Base-by-base conservation (phyloP, 164 flowering plant species). In the Kalanchoe fedtschenkoi region DNA sequence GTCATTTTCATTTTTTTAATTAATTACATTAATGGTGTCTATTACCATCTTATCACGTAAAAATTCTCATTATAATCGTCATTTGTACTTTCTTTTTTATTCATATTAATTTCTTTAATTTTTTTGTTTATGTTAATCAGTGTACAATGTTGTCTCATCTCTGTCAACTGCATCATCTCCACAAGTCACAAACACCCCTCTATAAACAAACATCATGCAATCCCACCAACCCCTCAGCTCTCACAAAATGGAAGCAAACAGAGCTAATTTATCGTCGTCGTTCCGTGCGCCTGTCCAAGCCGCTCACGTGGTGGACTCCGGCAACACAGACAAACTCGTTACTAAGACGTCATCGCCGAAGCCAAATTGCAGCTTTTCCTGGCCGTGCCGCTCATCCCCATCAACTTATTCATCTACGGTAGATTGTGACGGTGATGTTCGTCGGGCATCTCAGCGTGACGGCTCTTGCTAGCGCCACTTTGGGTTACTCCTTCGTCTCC, bases 371-470 rank as follows among this genome's bases (percentile, higher is more conserved):
- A 83, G 74, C 30, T 83, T 56, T 72, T 78, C 80, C 70, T 89
- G 22, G 86, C 88, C 1, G 91, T 84, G 43, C 96, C 93, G 33
- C 60, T 89, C 10, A 60, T 87, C 1, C 33, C 58, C 21, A 84
- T 77, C 4, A 69, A 68, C 35, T 39, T 84, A 0, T 70, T 81
- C 46, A 77, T 72, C 67, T 78, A 42, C 16, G 70, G 76, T 56
- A 24, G 65, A 43, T 82, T 28, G 81, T 87, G 11, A 80, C 95
- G 1, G 65, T 87, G 17, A 83, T 87, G 89, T 79, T 81, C 65
- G 91, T 85, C 35, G 95, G 96, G n/a, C 96, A 89, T 71, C 80
- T 87, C 26, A 87, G 91, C 0, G n/a, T n/a, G n/a, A n/a, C n/a
- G n/a, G n/a, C n/a, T n/a, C n/a, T n/a, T n/a, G n/a, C n/a, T n/a